phyloP scores from a whole-genome alignment of 2,329 filamentous ascomycete species.

The Colletotrichum plurivorum region DNA sequence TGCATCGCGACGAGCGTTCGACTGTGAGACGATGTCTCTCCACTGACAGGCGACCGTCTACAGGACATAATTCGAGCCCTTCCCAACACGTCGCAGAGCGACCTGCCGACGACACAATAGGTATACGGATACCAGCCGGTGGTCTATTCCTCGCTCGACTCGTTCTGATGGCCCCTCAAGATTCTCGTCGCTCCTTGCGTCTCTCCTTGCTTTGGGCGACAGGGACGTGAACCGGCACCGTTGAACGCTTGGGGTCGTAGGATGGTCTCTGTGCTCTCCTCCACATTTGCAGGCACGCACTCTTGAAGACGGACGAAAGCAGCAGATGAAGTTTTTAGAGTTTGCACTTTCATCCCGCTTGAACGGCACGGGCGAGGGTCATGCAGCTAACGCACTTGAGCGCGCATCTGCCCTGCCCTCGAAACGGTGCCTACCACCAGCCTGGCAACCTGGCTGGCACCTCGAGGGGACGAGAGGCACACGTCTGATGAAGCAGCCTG shows the following conservation, averaged over 20 bases:
- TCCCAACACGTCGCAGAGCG: no score
- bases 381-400: conserved; percentile 35
- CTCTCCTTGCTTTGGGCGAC: background rate
- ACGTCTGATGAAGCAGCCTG: background rate
- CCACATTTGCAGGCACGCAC: conserved; percentile 3
- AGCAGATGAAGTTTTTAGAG: conserved; percentile 17
- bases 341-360: conserved; percentile 38
- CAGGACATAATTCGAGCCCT: background rate
- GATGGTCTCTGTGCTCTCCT: conserved; percentile 23
- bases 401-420: conserved; percentile 5
- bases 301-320: conserved; percentile 28
- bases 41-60: conserved; percentile 11
- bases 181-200: background rate
- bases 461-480: background rate
- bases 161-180: background rate
- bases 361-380: conserved; percentile 37
- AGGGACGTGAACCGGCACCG: conserved; percentile 1
- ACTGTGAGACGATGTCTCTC: conserved; percentile 34
- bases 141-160: background rate
- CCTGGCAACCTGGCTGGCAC: conserved; percentile 19
- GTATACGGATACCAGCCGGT: no score
- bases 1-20: conserved; percentile 29
- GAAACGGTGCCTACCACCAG: conserved; percentile 7
- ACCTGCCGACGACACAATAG: no score
- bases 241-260: conserved; percentile 27